These are phyloP conservation scores for Naganishia cerealis DNA, from an alignment of 1,284 basidiomycete genomes.

Conservation along the genomic window DNA sequence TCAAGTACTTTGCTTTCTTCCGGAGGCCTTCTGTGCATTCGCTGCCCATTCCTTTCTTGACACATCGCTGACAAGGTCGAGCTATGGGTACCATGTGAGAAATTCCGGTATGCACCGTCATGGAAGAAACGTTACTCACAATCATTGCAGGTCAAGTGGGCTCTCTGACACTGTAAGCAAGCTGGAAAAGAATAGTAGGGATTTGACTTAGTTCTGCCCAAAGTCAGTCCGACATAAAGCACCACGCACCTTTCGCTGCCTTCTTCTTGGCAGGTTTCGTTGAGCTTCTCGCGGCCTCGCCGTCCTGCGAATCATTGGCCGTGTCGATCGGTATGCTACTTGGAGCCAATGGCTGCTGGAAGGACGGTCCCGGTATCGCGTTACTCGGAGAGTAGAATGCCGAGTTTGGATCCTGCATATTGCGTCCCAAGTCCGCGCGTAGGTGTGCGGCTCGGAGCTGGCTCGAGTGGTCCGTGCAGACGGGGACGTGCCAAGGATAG, in stretches of 20 bases:
- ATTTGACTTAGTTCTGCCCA: background rate
- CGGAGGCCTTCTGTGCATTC: slow-evolving; percentile 90
- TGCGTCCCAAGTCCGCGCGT: background rate
- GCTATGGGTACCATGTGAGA: slow-evolving; percentile 58
- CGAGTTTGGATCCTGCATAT: slow-evolving; percentile 1
- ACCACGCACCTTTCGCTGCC: slow-evolving; percentile 34
- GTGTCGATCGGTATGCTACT: background rate
- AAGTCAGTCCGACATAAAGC: background rate
- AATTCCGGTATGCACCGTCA: slow-evolving; percentile 27
- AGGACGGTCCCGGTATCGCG: slow-evolving; percentile 14
- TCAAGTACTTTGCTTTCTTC: slow-evolving; percentile 96
- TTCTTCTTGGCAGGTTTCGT: slow-evolving; percentile 33
- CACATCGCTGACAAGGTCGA: slow-evolving; percentile 89
- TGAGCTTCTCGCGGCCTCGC: slow-evolving; percentile 1
- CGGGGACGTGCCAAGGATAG: no score
- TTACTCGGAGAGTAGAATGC: slow-evolving; percentile 4
- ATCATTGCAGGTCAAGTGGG: slow-evolving; percentile 96
- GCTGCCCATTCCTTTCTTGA: slow-evolving; percentile 85
- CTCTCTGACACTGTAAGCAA: slow-evolving; percentile 88
- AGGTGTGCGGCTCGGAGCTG: no score
- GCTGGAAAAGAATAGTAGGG: slow-evolving; percentile 54
- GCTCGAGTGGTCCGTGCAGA: no score
- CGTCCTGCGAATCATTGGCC: slow-evolving; percentile 11
- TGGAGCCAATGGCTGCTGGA: background rate
- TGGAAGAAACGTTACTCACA: slow-evolving; percentile 58